Evolutionary conservation across 345 rosid species (phyloP).

Genomic region (Citrus sp.): DNA sequence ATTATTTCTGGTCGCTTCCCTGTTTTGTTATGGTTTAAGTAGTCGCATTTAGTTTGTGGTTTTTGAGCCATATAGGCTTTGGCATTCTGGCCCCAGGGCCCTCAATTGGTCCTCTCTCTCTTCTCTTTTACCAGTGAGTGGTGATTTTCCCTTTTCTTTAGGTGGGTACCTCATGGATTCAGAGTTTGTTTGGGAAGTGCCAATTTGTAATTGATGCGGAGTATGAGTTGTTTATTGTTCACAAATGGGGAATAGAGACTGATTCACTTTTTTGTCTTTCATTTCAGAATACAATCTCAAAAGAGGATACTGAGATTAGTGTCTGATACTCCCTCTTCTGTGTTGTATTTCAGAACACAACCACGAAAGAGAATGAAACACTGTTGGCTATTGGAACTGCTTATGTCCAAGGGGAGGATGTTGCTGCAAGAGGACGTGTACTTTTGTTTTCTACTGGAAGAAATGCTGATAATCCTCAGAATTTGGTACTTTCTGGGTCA

Average conservation of each 20-base stretch:
- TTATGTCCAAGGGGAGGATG: slow-evolving; percentile 99
- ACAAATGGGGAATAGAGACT: background rate
- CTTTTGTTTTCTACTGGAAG: slow-evolving; percentile 76
- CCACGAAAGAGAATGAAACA: slow-evolving; percentile 79
- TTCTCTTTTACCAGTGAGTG: too few relatives aligned
- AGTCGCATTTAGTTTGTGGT: background rate
- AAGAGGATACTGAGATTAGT: slow-evolving; percentile 44
- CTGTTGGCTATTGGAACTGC: slow-evolving; percentile 96
- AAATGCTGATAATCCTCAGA: slow-evolving; percentile 59
- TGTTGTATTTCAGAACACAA: slow-evolving; percentile 56
- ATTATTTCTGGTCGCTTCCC: background rate
- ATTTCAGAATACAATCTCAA: slow-evolving; percentile 69
- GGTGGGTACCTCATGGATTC: too few relatives aligned
- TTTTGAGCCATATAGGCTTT: background rate
- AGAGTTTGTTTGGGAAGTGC: background rate
- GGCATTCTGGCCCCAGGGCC: too few relatives aligned
- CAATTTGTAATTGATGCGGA: background rate
- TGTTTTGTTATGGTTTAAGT: background rate
- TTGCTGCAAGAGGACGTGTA: slow-evolving; percentile 95
- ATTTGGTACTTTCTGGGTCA: slow-evolving; percentile 42
- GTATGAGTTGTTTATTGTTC: background rate
- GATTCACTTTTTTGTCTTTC: background rate
- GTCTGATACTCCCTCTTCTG: background rate
- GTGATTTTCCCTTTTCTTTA: too few relatives aligned
- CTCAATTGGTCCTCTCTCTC: too few relatives aligned